phyloP scores from a whole-genome alignment of 2,329 filamentous ascomycete species.

The Cladosporium sp. region DNA sequence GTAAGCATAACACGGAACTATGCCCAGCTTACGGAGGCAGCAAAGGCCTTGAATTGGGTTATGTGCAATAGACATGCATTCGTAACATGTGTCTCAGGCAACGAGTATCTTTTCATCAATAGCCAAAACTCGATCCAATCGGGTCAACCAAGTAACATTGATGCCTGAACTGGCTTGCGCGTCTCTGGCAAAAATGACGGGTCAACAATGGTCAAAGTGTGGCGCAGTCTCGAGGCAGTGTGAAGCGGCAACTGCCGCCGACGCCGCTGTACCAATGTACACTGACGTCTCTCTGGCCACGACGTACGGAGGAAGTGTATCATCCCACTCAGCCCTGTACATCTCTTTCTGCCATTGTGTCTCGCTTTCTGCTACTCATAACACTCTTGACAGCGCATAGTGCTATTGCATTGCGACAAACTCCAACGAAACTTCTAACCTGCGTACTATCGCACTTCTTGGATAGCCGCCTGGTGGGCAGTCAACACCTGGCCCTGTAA shows the following conservation, averaged over 20 bases:
- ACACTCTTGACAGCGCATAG: background rate
- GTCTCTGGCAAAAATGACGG: background rate
- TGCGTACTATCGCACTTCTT: background rate
- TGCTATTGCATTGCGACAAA: background rate
- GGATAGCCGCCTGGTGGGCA: constrained; percentile 8
- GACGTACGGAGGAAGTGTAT: background rate
- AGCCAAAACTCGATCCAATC: too few species aligned
- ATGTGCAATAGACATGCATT: too few species aligned
- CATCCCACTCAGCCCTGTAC: background rate
- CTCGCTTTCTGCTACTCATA: background rate
- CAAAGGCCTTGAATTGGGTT: too few species aligned
- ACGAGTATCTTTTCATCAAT: too few species aligned
- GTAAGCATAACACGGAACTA: too few species aligned
- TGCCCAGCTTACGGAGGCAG: too few species aligned
- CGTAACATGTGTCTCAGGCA: too few species aligned
- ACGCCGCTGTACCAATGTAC: background rate
- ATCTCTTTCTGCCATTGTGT: constrained; percentile 10
- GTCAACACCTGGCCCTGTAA: constrained; percentile 12
- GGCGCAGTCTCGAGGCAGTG: background rate
- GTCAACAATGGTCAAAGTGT: background rate
- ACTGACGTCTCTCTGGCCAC: constrained; percentile 5
- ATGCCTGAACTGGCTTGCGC: constrained; percentile 12
- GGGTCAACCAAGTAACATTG: too few species aligned
- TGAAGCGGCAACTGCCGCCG: background rate
- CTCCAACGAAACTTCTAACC: background rate